Evolutionary conservation across 148 eudicot genomes (phyloP), one percentile per base, ranked within the genome.

Genomic region (Suaeda aralocaspica): DNA sequence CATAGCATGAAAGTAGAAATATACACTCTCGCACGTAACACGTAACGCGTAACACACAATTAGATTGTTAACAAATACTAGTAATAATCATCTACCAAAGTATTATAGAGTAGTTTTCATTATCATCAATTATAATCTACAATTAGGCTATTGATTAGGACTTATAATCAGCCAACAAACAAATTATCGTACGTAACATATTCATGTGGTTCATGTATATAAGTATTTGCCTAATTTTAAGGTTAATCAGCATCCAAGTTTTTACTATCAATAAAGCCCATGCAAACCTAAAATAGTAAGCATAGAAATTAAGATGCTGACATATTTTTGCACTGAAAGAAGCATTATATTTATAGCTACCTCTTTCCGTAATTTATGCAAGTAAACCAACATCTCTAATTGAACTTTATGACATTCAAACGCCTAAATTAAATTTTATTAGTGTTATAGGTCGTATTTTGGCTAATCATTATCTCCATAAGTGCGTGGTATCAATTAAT

Each of bases 201-300:
- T n/a, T n/a, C n/a, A n/a, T n/a, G n/a, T n/a, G n/a, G n/a, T n/a
- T n/a, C n/a, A n/a, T 41, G 6, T 19, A 34, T 14, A 4, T 22
- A n/a, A 15, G 25, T 19, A 11, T 61, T 21, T 42, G 51, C 67
- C 67, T 63, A 41, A 63, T 39, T 63, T 22, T 63, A 50, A 16
- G 55, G n/a, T 26, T 66, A 6, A 46, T 48, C 2, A 28, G 39
- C 25, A 29, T 2, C 50, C 50, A 46, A 31, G 15, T 66, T 66
- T n/a, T n/a, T 28, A 19, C 70, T 50, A 49, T 66, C 70, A 18
- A 66, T 18, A 66, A 49, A 64, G 33, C 52, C 58, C 70, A 49
- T 66, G 25, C 57, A 29, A 31, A 29, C 39, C 21, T 4, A 5
- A 16, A 4, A 49, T 49, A 46, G 19, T 46, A n/a, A n/a, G 19